Percentiles rank a stretch among this genome's conserved stretches.
These are phyloP conservation scores for Syncephalis plumigaleata DNA, from an alignment of 371 early-diverging fungal species.

Conservation along the genomic window DNA sequence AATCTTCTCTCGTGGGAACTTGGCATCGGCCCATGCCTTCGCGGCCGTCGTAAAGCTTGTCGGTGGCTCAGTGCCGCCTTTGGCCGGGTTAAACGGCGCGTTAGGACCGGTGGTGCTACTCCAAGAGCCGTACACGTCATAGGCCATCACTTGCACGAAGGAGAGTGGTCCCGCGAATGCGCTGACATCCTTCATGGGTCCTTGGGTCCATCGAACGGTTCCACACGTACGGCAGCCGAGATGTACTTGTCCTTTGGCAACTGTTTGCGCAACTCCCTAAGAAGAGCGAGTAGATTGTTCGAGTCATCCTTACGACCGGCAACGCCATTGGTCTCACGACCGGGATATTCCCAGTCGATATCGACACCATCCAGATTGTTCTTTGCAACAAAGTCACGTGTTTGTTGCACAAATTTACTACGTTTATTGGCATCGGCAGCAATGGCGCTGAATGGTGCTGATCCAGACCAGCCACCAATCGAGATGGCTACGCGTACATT, in stretches of 20 bases:
- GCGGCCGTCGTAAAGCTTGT: constrained; percentile 11
- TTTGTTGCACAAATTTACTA: constrained; percentile 25
- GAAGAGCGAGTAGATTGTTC: constrained; percentile 32
- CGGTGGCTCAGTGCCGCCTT: constrained; percentile 1
- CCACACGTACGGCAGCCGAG: constrained; percentile 50
- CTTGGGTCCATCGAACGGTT: constrained; percentile 36
- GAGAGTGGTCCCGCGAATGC: constrained; percentile 31
- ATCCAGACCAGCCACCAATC: constrained; percentile 66
- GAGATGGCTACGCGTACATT: constrained; percentile 32
- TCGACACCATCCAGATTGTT: constrained; percentile 9
- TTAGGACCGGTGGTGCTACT: constrained; percentile 33
- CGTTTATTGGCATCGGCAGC: constrained; percentile 19
- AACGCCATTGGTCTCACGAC: constrained; percentile 25
- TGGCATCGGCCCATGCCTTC: constrained; percentile 27
- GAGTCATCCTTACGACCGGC: constrained; percentile 43
- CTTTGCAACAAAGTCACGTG: constrained; percentile 1
- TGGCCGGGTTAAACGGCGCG: constrained; percentile 25
- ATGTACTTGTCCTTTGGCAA: constrained; percentile 34
- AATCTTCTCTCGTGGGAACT: constrained; percentile 36
- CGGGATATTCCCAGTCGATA: constrained; percentile 70
- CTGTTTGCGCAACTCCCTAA: constrained; percentile 40
- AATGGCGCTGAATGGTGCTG: constrained; percentile 38
- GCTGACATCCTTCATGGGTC: constrained; percentile 33
- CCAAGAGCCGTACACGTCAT: constrained; percentile 29
- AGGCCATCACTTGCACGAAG: constrained; percentile 36